phyloP scores from a whole-genome alignment of 495 filamentous ascomycete genomes.

The Elasticomyces elasticus region DNA sequence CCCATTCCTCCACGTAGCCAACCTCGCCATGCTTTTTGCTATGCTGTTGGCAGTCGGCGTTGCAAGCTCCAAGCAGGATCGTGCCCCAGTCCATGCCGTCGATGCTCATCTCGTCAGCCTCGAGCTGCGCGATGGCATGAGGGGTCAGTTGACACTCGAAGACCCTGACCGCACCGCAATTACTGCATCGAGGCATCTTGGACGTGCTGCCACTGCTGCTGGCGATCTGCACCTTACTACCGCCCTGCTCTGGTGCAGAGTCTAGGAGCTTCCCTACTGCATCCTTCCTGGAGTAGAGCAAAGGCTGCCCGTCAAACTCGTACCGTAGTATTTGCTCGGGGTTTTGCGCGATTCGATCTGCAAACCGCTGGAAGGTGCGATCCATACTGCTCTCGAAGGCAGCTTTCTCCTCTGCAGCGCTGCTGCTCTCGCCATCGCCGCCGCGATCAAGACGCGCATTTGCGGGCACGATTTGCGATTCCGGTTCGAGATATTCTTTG shows the following conservation, averaged over 20 bases:
- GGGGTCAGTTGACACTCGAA: slow-evolving; percentile 89
- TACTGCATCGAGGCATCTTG: slow-evolving; percentile 62
- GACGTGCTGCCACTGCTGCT: slow-evolving; percentile 20
- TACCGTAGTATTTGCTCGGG: slow-evolving; percentile 91
- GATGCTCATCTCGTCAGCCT: slow-evolving; percentile 64
- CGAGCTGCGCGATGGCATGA: slow-evolving; percentile 80
- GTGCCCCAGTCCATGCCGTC: slow-evolving; percentile 99
- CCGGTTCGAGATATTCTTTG: slow-evolving; percentile 66
- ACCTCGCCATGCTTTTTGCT: slow-evolving; percentile 40
- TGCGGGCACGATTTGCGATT: slow-evolving; percentile 33
- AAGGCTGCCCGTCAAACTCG: slow-evolving; percentile 68
- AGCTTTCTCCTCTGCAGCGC: slow-evolving; percentile 63
- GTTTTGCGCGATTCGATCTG: slow-evolving; percentile 79
- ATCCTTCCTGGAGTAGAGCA: slow-evolving; percentile 73
- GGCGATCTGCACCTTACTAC: slow-evolving; percentile 27
- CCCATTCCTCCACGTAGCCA: slow-evolving; percentile 88
- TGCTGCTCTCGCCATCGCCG: slow-evolving; percentile 36
- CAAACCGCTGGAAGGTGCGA: slow-evolving; percentile 83
- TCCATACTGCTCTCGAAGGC: slow-evolving; percentile 77
- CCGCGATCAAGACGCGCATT: slow-evolving; percentile 40
- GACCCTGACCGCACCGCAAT: slow-evolving; percentile 63
- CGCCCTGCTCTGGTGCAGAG: slow-evolving; percentile 24
- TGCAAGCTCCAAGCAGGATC: slow-evolving; percentile 81
- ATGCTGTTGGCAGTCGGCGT: slow-evolving; percentile 52
- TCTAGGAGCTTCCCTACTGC: slow-evolving; percentile 56